These are phyloP conservation scores for Phtheirospermum japonicum DNA, from an alignment of 257 asterid species.

Conservation along the genomic window DNA sequence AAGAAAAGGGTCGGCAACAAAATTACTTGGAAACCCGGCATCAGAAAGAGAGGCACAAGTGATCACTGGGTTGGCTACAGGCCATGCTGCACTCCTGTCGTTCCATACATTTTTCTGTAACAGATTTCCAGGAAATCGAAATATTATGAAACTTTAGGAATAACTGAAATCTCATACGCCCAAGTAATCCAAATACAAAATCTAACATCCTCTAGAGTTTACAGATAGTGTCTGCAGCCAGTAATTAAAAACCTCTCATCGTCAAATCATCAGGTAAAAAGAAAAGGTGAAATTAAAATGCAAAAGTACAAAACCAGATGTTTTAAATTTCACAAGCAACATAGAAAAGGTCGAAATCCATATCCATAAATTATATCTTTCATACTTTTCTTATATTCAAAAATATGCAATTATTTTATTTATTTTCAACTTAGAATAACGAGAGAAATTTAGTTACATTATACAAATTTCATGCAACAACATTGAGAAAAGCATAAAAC, in stretches of 20 bases:
- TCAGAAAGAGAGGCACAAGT: slow-evolving; percentile 89
- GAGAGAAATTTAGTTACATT: background rate
- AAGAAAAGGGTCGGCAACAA: slow-evolving; percentile 95
- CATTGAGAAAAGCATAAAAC: background rate
- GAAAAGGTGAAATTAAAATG: background rate
- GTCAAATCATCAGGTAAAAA: background rate
- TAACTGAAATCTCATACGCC: too few species aligned
- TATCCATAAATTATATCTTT: too few species aligned
- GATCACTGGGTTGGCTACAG: slow-evolving; percentile 86
- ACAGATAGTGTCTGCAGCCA: background rate
- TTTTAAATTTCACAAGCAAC: background rate
- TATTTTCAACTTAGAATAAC: background rate
- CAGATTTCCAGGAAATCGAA: background rate
- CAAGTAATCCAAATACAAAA: background rate
- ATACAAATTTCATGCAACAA: background rate
- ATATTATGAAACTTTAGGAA: background rate
- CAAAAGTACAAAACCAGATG: background rate
- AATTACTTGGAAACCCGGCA: slow-evolving; percentile 86
- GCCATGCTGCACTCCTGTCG: slow-evolving; percentile 83
- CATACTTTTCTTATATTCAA: too few species aligned
- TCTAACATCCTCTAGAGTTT: background rate
- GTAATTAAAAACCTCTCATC: background rate
- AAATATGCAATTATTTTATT: background rate
- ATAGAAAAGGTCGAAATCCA: background rate
- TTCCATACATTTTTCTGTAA: slow-evolving; percentile 69